Evolutionary conservation across 2,329 filamentous ascomycete species (phyloP).

Genomic region (Xylaria sp.): DNA sequence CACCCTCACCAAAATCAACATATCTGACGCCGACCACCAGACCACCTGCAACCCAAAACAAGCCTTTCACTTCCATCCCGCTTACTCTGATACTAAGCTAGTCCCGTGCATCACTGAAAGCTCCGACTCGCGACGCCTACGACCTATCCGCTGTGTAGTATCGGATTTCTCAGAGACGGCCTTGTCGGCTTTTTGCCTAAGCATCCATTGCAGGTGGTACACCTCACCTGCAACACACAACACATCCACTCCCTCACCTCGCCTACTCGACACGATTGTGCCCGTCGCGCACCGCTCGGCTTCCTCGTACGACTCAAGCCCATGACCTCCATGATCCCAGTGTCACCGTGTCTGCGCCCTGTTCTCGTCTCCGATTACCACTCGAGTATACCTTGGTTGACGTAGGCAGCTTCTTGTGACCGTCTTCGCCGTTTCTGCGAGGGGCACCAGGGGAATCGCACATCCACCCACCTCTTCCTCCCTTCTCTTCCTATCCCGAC

Average conservation of each 20-base stretch:
- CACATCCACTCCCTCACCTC: not conserved
- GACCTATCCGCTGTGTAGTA: too few relatives aligned
- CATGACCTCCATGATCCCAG: constrained; percentile 32
- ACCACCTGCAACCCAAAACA: too few relatives aligned
- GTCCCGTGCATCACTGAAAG: too few relatives aligned
- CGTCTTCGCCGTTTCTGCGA: constrained; percentile 30
- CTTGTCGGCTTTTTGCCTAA: too few relatives aligned
- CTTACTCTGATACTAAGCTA: too few relatives aligned
- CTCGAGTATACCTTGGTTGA: constrained; percentile 9
- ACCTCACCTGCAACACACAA: not conserved
- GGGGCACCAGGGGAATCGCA: constrained; percentile 35
- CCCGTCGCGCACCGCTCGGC: not conserved
- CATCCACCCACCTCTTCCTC: constrained; percentile 16
- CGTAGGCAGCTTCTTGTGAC: constrained; percentile 19
- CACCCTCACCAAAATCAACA: too few relatives aligned
- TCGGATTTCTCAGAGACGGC: too few relatives aligned
- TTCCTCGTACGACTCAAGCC: constrained; percentile 21
- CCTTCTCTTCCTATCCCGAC: constrained; percentile 21
- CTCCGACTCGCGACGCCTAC: too few relatives aligned
- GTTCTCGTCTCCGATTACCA: constrained; percentile 6
- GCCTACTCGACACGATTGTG: not conserved
- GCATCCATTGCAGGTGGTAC: too few relatives aligned
- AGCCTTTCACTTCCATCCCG: too few relatives aligned
- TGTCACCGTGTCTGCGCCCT: constrained; percentile 23
- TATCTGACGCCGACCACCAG: too few relatives aligned